Base-by-base conservation (phyloP, 768 basidiomycete species). In the Rhizopogon vinicolor region DNA sequence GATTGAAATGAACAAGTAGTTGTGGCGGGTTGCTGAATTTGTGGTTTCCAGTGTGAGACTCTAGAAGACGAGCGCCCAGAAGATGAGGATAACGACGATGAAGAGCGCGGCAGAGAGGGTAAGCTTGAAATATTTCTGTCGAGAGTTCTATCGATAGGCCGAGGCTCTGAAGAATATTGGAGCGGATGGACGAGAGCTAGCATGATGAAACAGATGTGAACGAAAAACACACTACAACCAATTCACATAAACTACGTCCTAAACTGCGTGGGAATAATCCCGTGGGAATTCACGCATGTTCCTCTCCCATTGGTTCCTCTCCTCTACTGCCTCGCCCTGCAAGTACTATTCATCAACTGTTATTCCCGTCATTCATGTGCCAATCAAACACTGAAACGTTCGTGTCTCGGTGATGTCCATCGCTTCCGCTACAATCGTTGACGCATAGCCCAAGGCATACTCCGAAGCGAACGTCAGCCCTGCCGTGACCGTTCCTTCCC, bases 161-260 rank as follows among this genome's bases (percentile, higher is more conserved):
- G 65, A 53, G 65, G 69, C 54, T 71, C 68, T 52, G 66, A 56
- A 28, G 64, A 57, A 39, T 62, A 57, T 52, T 66, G 64, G n/a
- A 68, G 59, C 13, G 77, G 76, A 62, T 76, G 73, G 61, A 78
- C 78, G 54, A 80, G 74, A 56, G 79, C 79, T 60, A 80, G 80
- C 79, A 80, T 81, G 59, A 57, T 60, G 63, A 37, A 48, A 33
- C 10, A 12, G 18, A 60, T 59, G 60, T 44, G 51, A 60, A 57
- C 53, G 63, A 29, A 41, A 40, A 31, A 25, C 1, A 55, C n/a
- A 18, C 6, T 41, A n/a, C 43, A 52, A 63, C 57, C 54, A 51
- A 33, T 16, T 53, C 67, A 25, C 42, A 56, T 53, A 54, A 60
- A 51, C 53, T 40, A 52, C 40, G 31, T 44, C 9, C n/a, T 13